Base-by-base conservation (phyloP, 2,329 filamentous ascomycete genomes). In the Nannizzia gypsea region DNA sequence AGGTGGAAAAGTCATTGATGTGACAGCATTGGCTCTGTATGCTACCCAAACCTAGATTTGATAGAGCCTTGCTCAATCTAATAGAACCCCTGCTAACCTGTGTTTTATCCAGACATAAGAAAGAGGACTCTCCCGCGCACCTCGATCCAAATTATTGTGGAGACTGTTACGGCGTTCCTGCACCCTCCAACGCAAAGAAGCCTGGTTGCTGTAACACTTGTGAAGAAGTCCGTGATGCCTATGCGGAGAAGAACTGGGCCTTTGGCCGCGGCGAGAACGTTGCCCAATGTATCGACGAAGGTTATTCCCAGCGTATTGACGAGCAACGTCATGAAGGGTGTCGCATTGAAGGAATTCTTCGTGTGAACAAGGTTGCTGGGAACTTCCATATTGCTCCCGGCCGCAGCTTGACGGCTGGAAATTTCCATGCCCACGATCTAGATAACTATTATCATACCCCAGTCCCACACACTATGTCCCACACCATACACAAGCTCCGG, bases 371-470 rank as follows among this genome's bases (percentile, higher is more conserved):
- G 77, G 93, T 99, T 26, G 83, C 99, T 59, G 93, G 93, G 60
- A 99, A 99, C 78, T 99, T 99, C 81, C 93, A 99, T 75, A 87
- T 99, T 67, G 93, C 95, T 0, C 93, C 93, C 1, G 93, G 93
- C 67, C 89, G 92, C 75, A 92, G 87, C 73, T 97, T 97, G 81
- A 95, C 88, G 74, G 95, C 89, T 70, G 90, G 90, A 66, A 95
- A 96, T 77, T 87, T 97, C 83, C 93, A 99, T 76, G 89, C 96
- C 20, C 93, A 99, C 77, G 95, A 99, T 71, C 80, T 99, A 64
- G 90, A 96, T 74, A 95, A 93, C 78, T 99, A 96, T 80, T 88
- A 90, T 78, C 86, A 92, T 64, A 82, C 81, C 22, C 81, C 85
- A 34, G 79, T 83, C 60, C 79, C 82, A 61, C 93, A 99, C 76